Evolutionary conservation across 2,329 filamentous ascomycete genomes (phyloP), one percentile per base, ranked within the genome.

Genomic region (Trichothecium sympodiale): DNA sequence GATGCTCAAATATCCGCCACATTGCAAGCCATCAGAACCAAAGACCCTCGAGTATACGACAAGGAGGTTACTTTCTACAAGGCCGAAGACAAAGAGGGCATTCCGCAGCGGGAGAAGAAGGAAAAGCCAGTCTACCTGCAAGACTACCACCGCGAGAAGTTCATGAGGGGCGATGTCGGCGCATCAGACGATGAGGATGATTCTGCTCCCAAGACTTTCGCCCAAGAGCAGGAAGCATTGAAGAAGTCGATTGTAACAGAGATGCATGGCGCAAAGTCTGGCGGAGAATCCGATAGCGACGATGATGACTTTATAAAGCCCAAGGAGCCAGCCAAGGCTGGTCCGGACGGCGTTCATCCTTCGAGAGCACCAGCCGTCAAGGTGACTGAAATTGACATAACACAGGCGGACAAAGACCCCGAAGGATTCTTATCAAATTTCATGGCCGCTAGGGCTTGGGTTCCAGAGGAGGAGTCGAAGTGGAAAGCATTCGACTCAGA

Each of bases 401-500:
- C 76, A 33, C 72, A 74, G 39, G 87, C 91, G 27, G 83, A 94
- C 50, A 83, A 85, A 55, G 80, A 98, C 53, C 91, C 89, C 0
- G 89, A 96, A 52, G 81, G 74, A 1, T 98, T 86, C 55, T 65
- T 98, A n/a, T 89, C 85, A 37, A 94, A 95, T 57, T 98, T 94
- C 62, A 76, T 98, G 73, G 74, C 82, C n/a, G 74, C 88, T 7
- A 78, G 88, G 40, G 89, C 88, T 13, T 98, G 91, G 91, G 73
- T 89, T 6, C 76, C 83, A 1, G 71, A 73, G 8, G 75, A 74
- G 35, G 69, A 67, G 29, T 67, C 74, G 16, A 71, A 72, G 29
- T 87, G 84, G 59, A 69, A 88, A 47, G 83, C 88, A 1, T 83
- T 98, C 38, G 86, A 95, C 52, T 94, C 87, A 0, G 91, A 98